Evolutionary conservation across 257 asterid genomes (phyloP).

Genomic region (Paulownia fortunei): DNA sequence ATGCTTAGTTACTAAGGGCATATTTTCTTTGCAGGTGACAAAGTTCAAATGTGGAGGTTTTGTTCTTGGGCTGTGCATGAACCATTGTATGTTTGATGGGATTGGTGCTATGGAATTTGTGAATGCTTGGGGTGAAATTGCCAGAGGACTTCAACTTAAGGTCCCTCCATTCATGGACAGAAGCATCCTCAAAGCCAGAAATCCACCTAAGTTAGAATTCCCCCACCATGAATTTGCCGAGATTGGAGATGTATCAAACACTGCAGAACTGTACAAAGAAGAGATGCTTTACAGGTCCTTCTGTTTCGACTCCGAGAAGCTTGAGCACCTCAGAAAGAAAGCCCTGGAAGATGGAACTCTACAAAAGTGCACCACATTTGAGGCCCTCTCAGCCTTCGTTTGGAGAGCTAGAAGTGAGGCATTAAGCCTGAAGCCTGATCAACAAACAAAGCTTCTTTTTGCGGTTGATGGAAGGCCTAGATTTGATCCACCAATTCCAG

Average conservation of each 20-base stretch:
- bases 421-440: slow-evolving; percentile 66
- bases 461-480: slow-evolving; percentile 85
- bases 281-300: slow-evolving; percentile 73
- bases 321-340: slow-evolving; percentile 50
- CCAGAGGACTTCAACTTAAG: slow-evolving; percentile 61
- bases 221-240: slow-evolving; percentile 80
- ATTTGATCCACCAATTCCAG: slow-evolving; percentile 75
- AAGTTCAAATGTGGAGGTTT: slow-evolving; percentile 94
- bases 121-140: slow-evolving; percentile 82
- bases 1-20: background rate
- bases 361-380: slow-evolving; percentile 75
- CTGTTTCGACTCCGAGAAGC: slow-evolving; percentile 75
- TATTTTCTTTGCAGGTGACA: slow-evolving; percentile 56
- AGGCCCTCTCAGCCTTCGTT: slow-evolving; percentile 80
- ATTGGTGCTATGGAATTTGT: slow-evolving; percentile 92
- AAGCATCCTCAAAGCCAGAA: slow-evolving; percentile 65
- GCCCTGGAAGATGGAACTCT: slow-evolving; percentile 60
- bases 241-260: slow-evolving; percentile 68
- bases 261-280: slow-evolving; percentile 59
- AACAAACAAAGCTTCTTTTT: slow-evolving; percentile 77
- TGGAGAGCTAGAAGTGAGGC: slow-evolving; percentile 82
- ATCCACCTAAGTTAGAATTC: slow-evolving; percentile 68
- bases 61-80: slow-evolving; percentile 84
- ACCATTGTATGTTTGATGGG: slow-evolving; percentile 93
- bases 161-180: slow-evolving; percentile 81